A percentile compares a stretch with the other conserved stretches of the same genome.
Evolutionary conservation across 108 stramenopile genomes (phyloP).

Genomic region (Fragilariopsis cylindrus): DNA sequence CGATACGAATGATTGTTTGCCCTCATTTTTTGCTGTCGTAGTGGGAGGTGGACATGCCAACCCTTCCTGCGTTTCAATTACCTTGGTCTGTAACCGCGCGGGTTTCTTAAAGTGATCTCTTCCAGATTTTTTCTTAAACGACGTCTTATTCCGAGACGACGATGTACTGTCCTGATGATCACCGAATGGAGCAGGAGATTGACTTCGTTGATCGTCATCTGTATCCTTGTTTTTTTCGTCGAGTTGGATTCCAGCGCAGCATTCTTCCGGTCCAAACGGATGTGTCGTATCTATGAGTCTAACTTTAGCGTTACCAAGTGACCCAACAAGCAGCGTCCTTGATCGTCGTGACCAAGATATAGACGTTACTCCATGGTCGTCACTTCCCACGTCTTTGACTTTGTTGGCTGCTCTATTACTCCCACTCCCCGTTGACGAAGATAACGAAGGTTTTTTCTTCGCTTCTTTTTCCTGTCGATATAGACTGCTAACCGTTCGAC

Average conservation of each 20-base stretch:
- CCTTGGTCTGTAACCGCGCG: background rate
- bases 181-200: background rate
- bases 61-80: constrained; percentile 5
- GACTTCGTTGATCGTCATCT: constrained; percentile 18
- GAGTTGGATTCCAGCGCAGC: constrained; percentile 23
- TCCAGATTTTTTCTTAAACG: constrained; percentile 4
- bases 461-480: constrained; percentile 33
- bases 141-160: background rate
- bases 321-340: constrained; percentile 55
- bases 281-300: constrained; percentile 73
- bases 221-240: constrained; percentile 27
- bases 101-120: constrained; percentile 20
- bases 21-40: constrained; percentile 7
- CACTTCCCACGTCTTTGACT: background rate
- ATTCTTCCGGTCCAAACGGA: constrained; percentile 56
- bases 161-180: constrained; percentile 10
- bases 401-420: background rate
- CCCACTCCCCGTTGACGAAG: background rate
- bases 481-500: constrained; percentile 58
- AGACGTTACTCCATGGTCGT: constrained; percentile 56
- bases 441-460: constrained; percentile 1
- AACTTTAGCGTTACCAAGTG: constrained; percentile 48
- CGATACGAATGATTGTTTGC: background rate
- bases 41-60: background rate
- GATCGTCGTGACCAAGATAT: constrained; percentile 64